Conservation (phyloP, 768 basidiomycete species). For the Trametes maxima region DNA sequence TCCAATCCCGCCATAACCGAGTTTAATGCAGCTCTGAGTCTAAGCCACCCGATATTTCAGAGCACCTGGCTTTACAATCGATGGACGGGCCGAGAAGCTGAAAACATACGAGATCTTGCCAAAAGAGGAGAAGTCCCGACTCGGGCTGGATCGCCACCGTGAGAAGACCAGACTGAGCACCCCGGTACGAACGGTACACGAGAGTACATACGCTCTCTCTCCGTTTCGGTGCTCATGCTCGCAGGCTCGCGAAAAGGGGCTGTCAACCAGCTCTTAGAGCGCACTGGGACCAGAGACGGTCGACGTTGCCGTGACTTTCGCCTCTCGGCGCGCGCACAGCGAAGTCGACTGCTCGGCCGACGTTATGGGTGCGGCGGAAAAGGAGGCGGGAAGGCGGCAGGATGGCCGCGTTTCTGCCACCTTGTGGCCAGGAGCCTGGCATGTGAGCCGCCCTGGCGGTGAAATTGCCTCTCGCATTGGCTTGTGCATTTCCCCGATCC, state of each 20-base stretch:
- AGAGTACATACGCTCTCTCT: neutral
- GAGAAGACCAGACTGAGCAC: too few relatives aligned
- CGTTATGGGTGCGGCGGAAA: constrained; percentile 4
- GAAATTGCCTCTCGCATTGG: constrained; percentile 54
- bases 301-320: neutral
- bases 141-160: too few relatives aligned
- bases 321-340: neutral
- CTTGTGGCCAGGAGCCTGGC: neutral
- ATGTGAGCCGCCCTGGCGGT: constrained; percentile 77
- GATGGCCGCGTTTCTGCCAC: constrained; percentile 8
- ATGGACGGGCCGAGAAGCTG: too few relatives aligned
- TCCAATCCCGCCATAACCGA: too few relatives aligned
- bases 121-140: too few relatives aligned
- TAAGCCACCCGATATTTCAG: too few relatives aligned
- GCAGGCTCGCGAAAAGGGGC: neutral
- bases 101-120: too few relatives aligned
- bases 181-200: too few relatives aligned
- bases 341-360: neutral
- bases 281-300: too few relatives aligned
- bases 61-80: too few relatives aligned
- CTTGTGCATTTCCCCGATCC: constrained; percentile 46
- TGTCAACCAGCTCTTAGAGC: too few relatives aligned
- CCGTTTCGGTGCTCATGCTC: neutral
- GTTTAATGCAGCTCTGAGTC: too few relatives aligned
- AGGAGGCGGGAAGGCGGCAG: constrained; percentile 6